A percentile compares a stretch with the other conserved stretches of the same genome.
These are phyloP conservation scores for Taxillus chinensis DNA, from an alignment of 164 flowering plant species.

Conservation along the genomic window DNA sequence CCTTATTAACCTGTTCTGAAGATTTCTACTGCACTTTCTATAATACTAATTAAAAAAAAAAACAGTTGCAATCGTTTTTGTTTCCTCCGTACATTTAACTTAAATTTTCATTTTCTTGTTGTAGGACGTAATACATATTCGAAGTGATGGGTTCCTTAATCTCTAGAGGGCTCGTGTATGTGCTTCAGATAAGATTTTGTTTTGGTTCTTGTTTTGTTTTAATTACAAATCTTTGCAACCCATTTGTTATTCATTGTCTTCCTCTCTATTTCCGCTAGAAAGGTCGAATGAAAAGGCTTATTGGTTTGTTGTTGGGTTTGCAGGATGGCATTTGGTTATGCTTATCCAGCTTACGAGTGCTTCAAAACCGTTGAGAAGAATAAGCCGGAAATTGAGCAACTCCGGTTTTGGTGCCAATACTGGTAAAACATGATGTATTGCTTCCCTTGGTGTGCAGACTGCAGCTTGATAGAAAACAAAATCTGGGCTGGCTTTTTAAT, in stretches of 20 bases:
- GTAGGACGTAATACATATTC: constrained; percentile 11
- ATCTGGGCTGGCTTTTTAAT: too few relatives aligned
- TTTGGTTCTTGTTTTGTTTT: background rate
- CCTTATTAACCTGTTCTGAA: background rate
- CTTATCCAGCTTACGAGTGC: constrained; percentile 94
- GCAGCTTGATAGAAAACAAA: background rate
- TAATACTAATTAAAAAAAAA: background rate
- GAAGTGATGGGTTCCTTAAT: constrained; percentile 86
- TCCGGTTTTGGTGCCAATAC: constrained; percentile 97
- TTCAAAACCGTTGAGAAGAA: constrained; percentile 81
- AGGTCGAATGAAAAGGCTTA: too few relatives aligned
- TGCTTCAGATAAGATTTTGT: constrained; percentile 1
- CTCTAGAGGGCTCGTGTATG: constrained; percentile 87
- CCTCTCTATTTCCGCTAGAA: too few relatives aligned
- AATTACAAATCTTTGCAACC: too few relatives aligned
- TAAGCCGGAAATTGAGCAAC: constrained; percentile 86
- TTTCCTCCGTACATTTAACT: background rate
- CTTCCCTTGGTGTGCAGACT: background rate
- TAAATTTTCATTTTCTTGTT: background rate
- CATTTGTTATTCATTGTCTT: too few relatives aligned
- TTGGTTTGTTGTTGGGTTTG: constrained; percentile 3
- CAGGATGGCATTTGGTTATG: constrained; percentile 92
- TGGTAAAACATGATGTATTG: constrained; percentile 34
- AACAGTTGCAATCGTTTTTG: background rate
- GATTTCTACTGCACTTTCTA: background rate